phyloP scores from a whole-genome alignment of 345 rosid genomes.

The Gossypium thurberi region DNA sequence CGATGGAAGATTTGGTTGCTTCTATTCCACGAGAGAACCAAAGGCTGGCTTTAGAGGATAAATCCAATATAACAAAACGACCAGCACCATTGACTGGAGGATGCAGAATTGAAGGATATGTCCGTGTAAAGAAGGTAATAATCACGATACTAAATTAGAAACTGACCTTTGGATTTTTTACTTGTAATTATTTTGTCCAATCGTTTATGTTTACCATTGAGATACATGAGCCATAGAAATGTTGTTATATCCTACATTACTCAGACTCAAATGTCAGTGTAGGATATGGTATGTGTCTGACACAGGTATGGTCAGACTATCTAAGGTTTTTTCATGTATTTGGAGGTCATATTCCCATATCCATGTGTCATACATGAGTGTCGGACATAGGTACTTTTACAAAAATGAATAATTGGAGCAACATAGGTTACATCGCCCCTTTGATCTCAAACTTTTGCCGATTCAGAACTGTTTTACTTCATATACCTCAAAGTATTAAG shows the following conservation, averaged over 20 bases:
- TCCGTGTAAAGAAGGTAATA: constrained; percentile 86
- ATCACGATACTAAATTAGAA: neutral
- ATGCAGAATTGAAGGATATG: constrained; percentile 94
- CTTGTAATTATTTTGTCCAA: constrained; percentile 4
- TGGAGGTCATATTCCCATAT: neutral
- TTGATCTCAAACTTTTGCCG: neutral
- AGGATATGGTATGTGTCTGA: neutral
- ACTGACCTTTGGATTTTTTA: neutral
- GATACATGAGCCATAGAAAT: neutral
- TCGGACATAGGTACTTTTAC: neutral
- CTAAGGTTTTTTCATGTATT: neutral
- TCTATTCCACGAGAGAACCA: constrained; percentile 55
- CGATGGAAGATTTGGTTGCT: constrained; percentile 64
- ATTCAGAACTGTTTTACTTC: neutral
- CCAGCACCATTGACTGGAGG: constrained; percentile 91
- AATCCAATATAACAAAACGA: constrained; percentile 46
- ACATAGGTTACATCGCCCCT: neutral
- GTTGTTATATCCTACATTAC: neutral
- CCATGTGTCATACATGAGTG: no score
- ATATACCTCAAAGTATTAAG: neutral
- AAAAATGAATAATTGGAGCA: neutral
- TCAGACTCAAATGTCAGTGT: neutral
- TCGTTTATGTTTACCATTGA: neutral
- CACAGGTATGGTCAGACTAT: neutral
- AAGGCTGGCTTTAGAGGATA: constrained; percentile 46